A percentile compares a stretch with the other conserved stretches of the same genome.
Conservation (phyloP, 23 red algal species). For the Gracilaria vermiculophylla region DNA sequence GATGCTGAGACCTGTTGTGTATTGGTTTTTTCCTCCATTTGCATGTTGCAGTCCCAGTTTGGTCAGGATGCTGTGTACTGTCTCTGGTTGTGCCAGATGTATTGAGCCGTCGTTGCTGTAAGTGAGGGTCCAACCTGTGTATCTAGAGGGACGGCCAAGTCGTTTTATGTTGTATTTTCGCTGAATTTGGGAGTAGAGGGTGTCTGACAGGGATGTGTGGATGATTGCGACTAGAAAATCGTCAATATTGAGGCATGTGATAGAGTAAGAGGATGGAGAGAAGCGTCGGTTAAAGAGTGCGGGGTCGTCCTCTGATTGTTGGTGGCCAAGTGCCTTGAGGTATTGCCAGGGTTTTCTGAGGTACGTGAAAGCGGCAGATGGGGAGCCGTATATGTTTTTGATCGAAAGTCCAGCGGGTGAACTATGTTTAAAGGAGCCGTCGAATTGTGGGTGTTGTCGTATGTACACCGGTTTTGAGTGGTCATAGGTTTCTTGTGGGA, state of each 20-base stretch:
- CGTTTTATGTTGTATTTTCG: not conserved
- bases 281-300: not conserved
- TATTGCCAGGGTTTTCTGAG: not conserved
- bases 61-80: not conserved
- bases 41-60: not conserved
- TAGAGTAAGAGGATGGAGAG: not conserved
- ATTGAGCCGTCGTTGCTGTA: not conserved
- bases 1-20: not conserved
- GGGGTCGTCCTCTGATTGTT: conserved; percentile 7
- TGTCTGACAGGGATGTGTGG: not conserved
- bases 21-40: not conserved
- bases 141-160: not conserved
- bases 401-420: not conserved
- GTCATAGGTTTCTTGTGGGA: not conserved
- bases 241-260: conserved; percentile 13
- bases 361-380: not conserved
- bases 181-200: not conserved
- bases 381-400: conserved; percentile 12
- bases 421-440: not conserved
- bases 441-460: not conserved
- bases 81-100: not conserved
- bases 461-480: conserved; percentile 17
- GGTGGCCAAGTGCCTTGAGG: not conserved
- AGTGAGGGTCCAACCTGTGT: not conserved
- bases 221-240: conserved; percentile 15